Evolutionary conservation across 495 filamentous ascomycete genomes (phyloP), one percentile per base, ranked within the genome.

Genomic region (Penicillium ochrochloron): DNA sequence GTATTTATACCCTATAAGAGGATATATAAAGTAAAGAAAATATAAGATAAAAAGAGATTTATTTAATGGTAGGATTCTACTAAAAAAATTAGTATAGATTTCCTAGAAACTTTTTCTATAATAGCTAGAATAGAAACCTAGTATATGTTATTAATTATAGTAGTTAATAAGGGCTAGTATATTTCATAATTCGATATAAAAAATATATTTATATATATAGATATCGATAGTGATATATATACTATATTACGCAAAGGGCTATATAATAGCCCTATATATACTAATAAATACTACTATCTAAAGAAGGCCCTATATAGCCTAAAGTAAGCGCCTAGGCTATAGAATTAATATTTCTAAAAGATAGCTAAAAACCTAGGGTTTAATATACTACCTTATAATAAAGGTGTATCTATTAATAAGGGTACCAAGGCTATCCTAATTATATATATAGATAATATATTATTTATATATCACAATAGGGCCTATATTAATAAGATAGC

Each of bases 101-200:
- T n/a, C n/a, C n/a, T n/a, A n/a, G n/a, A n/a, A n/a, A n/a, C n/a
- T n/a, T n/a, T n/a, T 11, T 50, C 21, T 27, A 50, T 23, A 14
- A 50, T 19, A 15, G 3, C 21, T 31, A 31, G 29, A 31, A 31
- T 31, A 31, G 29, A 31, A 31, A 31, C 29, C 29, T 31, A 31
- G 29, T 31, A 31, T 31, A 31, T 31, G 6, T 6, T 31, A 31
- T 31, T 31, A 31, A 31, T 31, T 31, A 31, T 50, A 50, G 46
- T 27, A 50, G 46, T 50, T 27, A 50, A 50, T 50, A 50, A 50
- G 10, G 46, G 46, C n/a, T 50, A 15, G 46, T 11, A 8, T 50
- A 50, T 50, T 50, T 27, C 15, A 50, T 29, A 50, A 50, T 50
- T 15, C 12, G 12, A 50, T 6, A 19, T 50, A 27, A 50, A 50